Evolutionary conservation across 108 stramenopile genomes (phyloP).

Genomic region (Pseudonitzschia pungens): DNA sequence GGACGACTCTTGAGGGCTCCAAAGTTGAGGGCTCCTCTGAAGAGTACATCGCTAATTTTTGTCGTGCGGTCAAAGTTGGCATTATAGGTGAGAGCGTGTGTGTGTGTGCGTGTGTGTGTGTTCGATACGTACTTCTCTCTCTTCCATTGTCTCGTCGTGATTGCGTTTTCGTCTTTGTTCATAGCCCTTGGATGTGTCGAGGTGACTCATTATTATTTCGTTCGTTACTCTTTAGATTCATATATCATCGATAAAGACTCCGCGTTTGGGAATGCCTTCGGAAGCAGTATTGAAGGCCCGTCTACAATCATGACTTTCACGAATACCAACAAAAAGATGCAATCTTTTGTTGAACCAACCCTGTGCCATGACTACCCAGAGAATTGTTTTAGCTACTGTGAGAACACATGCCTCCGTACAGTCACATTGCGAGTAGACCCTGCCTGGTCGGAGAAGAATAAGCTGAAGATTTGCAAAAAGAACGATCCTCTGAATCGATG

Average conservation of each 20-base stretch:
- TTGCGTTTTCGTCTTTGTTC: no score
- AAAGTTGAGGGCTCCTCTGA: neutral
- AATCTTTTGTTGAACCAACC: neutral
- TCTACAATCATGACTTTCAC: slow-evolving; percentile 5
- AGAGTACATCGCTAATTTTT: neutral
- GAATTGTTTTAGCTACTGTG: neutral
- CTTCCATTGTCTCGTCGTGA: no score
- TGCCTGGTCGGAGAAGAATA: neutral
- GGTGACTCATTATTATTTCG: no score
- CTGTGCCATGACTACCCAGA: neutral
- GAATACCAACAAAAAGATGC: neutral
- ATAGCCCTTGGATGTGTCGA: no score
- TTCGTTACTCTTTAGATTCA: neutral
- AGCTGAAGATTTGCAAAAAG: slow-evolving; percentile 3
- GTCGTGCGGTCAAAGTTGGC: neutral
- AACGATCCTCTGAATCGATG: neutral
- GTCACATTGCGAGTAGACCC: slow-evolving; percentile 4
- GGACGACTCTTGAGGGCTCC: neutral
- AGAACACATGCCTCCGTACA: neutral
- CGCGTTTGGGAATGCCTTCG: neutral
- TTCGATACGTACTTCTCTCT: no score
- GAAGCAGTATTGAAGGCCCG: neutral
- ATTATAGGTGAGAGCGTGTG: no score
- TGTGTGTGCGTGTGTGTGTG: no score
- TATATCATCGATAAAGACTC: neutral